Evolutionary conservation across 495 filamentous ascomycete genomes (phyloP), one percentile per base, ranked within the genome.

Genomic region (Choiromyces venosus): DNA sequence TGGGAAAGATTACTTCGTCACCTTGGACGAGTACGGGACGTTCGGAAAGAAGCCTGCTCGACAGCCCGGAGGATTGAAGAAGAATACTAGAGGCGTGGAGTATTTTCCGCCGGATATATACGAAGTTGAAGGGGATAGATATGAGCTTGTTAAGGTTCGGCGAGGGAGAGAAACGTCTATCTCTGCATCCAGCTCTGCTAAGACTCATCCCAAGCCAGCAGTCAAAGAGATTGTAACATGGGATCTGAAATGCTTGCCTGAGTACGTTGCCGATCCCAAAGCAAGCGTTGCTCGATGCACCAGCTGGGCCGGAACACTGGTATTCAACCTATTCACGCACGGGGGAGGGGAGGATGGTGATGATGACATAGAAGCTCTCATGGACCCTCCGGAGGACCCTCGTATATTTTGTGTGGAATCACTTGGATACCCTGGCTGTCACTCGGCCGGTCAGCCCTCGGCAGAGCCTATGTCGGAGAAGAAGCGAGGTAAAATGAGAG

Each of bases 291-390:
- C 79, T n/a, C 69, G 79, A 25, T 81, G 79, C 46, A 36, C 56
- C 16, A 75, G 68, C 56, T 66, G 67, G 33, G 71, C 73, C 21
- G 75, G 66, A 6, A 67, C 44, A 65, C 37, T 81, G n/a, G 71
- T 81, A 18, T 81, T 79, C 68, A 81, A 80, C 19, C 69, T 81
- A 35, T 81, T 81, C 61, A 75, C 73, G 21, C 69, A 73, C 42
- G 46, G 70, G 44, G 25, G 52, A 29, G 52, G 10, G 52, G 52
- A 61, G 25, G 40, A 71, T n/a, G 40, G 64, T 6, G 73, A 74
- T 52, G 65, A 67, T 12, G 35, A 35, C 61, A 61, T 74, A 42
- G 78, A 80, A 25, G 66, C 72, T 68, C 39, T 77, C 21, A 36
- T 78, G 8, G 75, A 75, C 14, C 74, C 79, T 5, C 79, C 73